These are phyloP conservation scores for Suillus tomentosus DNA, from an alignment of 768 basidiomycete genomes.

Conservation along the genomic window DNA sequence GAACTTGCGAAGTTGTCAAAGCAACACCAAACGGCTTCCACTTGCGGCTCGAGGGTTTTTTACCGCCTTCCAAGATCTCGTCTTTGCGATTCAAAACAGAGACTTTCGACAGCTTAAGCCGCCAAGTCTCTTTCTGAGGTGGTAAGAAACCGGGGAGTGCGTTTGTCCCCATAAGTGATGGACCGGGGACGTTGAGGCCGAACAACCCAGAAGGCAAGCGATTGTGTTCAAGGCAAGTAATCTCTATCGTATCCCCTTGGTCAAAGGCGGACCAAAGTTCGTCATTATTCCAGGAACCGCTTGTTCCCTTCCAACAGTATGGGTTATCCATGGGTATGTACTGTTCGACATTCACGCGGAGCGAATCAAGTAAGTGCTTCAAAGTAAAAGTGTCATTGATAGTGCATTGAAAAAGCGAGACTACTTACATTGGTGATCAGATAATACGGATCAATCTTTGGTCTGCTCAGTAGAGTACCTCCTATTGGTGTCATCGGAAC, in stretches of 20 bases:
- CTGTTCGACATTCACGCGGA: slow-evolving; percentile 65
- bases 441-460: slow-evolving; percentile 89
- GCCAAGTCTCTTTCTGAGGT: slow-evolving; percentile 37
- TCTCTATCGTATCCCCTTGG: slow-evolving; percentile 57
- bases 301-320: slow-evolving; percentile 66
- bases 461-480: slow-evolving; percentile 51
- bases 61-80: slow-evolving; percentile 74
- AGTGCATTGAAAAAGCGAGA: background rate
- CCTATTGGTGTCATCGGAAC: slow-evolving; percentile 33
- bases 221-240: slow-evolving; percentile 44
- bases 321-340: slow-evolving; percentile 64
- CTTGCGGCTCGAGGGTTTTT: slow-evolving; percentile 74
- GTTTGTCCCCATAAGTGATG: slow-evolving; percentile 32
- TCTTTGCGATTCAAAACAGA: slow-evolving; percentile 84
- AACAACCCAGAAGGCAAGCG: slow-evolving; percentile 46
- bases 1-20: slow-evolving; percentile 85
- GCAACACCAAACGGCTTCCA: slow-evolving; percentile 88
- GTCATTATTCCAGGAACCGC: slow-evolving; percentile 66
- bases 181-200: slow-evolving; percentile 35
- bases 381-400: slow-evolving; percentile 15
- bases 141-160: slow-evolving; percentile 27
- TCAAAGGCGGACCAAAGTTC: slow-evolving; percentile 67
- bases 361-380: slow-evolving; percentile 66
- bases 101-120: slow-evolving; percentile 75
- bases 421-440: slow-evolving; percentile 75